phyloP scores from a whole-genome alignment of 495 filamentous ascomycete genomes.

The Penicillium turbatum region DNA sequence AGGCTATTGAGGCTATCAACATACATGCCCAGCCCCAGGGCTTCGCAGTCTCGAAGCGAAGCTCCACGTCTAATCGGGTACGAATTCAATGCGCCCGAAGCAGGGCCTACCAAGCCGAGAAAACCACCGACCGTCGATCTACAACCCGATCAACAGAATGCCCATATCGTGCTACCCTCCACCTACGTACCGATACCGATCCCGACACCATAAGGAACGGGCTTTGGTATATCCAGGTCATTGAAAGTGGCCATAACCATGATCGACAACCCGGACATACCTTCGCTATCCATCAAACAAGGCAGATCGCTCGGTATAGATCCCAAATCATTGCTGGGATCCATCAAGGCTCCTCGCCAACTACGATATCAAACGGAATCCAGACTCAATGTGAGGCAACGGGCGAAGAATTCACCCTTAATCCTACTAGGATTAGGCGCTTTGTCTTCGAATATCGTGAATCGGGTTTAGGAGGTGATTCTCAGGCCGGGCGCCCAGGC shows the following conservation, averaged over 20 bases:
- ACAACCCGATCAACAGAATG: not conserved
- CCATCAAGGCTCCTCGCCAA: not conserved
- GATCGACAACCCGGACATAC: not conserved
- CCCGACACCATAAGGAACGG: too few relatives aligned
- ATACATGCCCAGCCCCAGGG: too few relatives aligned
- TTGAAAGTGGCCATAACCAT: not conserved
- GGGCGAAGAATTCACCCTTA: not conserved
- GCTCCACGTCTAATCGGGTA: not conserved
- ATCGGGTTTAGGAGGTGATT: not conserved
- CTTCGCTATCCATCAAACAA: not conserved
- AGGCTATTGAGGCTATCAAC: too few relatives aligned
- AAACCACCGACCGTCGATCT: not conserved
- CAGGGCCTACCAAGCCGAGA: not conserved
- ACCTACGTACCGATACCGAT: not conserved
- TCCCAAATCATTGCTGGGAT: not conserved
- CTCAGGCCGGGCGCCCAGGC: too few relatives aligned
- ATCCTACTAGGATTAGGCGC: not conserved
- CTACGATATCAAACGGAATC: not conserved
- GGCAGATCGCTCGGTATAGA: not conserved
- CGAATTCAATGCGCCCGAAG: not conserved
- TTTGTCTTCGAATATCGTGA: not conserved
- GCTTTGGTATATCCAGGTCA: not conserved
- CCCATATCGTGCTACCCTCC: not conserved
- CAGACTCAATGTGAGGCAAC: not conserved
- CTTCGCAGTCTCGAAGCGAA: not conserved